Conservation (phyloP, 768 basidiomycete genomes). For the Termitomyces eurrhizus region DNA sequence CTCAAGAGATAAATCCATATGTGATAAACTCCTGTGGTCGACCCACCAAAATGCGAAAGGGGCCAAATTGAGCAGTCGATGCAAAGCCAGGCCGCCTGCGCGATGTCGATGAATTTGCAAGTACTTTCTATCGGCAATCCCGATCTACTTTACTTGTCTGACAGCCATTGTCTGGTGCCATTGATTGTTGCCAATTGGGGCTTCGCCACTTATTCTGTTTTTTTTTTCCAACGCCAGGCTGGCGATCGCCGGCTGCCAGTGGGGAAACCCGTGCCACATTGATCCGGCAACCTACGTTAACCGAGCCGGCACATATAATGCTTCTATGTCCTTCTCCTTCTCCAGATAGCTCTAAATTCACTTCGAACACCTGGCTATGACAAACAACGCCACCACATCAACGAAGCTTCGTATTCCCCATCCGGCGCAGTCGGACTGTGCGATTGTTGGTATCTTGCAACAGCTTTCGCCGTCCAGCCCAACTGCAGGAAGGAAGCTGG, state of each 20-base stretch:
- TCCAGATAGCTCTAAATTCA: neutral
- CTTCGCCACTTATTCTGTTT: neutral
- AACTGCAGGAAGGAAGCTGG: constrained; percentile 57
- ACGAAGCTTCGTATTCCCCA: constrained; percentile 55
- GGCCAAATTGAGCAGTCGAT: no score
- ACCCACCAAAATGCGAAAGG: no score
- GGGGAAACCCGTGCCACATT: neutral
- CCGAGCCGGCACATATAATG: neutral
- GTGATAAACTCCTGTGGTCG: no score
- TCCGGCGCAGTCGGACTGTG: constrained; percentile 33
- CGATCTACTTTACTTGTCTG: neutral
- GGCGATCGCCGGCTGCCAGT: neutral
- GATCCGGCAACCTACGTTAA: neutral
- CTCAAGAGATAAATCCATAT: no score
- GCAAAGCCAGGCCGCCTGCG: neutral
- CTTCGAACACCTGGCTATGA: neutral
- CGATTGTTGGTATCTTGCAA: constrained; percentile 59
- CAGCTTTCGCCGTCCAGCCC: constrained; percentile 47
- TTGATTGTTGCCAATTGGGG: no score
- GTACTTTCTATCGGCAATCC: neutral
- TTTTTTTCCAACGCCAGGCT: neutral
- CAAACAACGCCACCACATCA: constrained; percentile 33
- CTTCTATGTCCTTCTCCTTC: neutral
- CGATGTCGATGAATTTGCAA: neutral
- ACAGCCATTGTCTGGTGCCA: no score